Evolutionary conservation across 2,329 filamentous ascomycete genomes (phyloP).

Genomic region (Albifimbria verrucaria): DNA sequence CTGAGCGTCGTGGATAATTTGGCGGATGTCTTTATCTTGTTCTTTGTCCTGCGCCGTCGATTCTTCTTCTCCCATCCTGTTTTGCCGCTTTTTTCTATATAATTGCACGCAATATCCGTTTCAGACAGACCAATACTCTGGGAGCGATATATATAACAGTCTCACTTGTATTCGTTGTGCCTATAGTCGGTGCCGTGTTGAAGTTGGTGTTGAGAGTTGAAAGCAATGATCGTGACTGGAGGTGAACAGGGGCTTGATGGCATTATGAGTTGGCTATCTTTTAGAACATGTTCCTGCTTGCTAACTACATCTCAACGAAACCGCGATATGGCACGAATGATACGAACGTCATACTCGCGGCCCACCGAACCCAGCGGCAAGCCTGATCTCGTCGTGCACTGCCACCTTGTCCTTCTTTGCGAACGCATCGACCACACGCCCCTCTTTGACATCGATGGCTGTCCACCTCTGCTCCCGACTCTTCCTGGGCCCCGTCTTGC

Average conservation of each 20-base stretch:
- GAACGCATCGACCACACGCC: constrained; percentile 38
- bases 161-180: not conserved
- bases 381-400: constrained; percentile 14
- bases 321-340: not conserved
- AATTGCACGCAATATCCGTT: not conserved
- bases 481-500: constrained; percentile 21
- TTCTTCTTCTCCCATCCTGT: constrained; percentile 8
- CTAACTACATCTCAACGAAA: not conserved
- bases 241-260: no score
- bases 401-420: constrained; percentile 7
- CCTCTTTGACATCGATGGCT: constrained; percentile 39
- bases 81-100: constrained; percentile 2
- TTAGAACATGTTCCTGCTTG: not conserved
- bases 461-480: constrained; percentile 54
- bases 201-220: no score
- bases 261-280: no score
- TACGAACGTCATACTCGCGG: not conserved
- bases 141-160: not conserved
- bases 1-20: constrained; percentile 20
- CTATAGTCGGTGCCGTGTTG: no score
- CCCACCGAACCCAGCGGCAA: constrained; percentile 10
- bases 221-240: no score
- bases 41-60: no score
- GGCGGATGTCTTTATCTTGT: constrained; percentile 7
- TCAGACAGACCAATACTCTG: not conserved